Percentiles rank a stretch among this genome's conserved stretches.
Evolutionary conservation across 176 grass and related monocot species (phyloP).

Genomic region (Metroxylon sagu): DNA sequence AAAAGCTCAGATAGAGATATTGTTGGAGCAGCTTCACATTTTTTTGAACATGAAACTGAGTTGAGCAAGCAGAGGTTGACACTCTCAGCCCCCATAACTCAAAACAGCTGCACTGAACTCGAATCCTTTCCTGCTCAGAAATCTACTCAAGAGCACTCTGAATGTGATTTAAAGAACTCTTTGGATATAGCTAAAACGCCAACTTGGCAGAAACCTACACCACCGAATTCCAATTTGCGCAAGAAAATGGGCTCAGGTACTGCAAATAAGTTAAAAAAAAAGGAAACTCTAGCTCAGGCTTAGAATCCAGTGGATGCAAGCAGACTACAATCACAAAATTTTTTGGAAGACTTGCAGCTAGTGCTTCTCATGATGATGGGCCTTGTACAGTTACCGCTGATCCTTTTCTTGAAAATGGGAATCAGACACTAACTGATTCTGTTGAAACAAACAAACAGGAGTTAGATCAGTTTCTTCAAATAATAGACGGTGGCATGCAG

Average conservation of each 20-base stretch:
- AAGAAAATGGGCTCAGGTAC: constrained; percentile 50
- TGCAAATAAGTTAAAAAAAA: constrained; percentile 68
- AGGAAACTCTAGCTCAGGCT: constrained; percentile 32
- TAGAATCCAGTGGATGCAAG: constrained; percentile 49
- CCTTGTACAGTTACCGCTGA: constrained; percentile 17
- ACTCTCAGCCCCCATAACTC: constrained; percentile 22
- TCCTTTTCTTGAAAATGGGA: constrained; percentile 26
- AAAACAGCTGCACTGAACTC: constrained; percentile 24
- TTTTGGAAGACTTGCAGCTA: constrained; percentile 35
- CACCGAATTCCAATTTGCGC: constrained; percentile 17
- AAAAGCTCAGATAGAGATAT: constrained; percentile 56
- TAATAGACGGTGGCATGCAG: constrained; percentile 52
- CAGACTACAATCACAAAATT: constrained; percentile 77
- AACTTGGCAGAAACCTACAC: constrained; percentile 23
- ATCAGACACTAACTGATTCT: constrained; percentile 11
- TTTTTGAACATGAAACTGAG: constrained; percentile 84
- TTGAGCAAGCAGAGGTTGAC: constrained; percentile 75
- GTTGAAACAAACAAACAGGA: constrained; percentile 24
- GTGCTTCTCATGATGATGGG: constrained; percentile 22
- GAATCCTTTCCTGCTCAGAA: constrained; percentile 34
- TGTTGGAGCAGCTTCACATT: constrained; percentile 66
- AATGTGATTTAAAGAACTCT: constrained; percentile 37
- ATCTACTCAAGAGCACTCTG: constrained; percentile 30
- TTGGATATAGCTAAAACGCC: constrained; percentile 28
- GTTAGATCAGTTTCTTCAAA: constrained; percentile 80